Evolutionary conservation across 768 basidiomycete genomes (phyloP).

Genomic region (Chalciporus piperatus): DNA sequence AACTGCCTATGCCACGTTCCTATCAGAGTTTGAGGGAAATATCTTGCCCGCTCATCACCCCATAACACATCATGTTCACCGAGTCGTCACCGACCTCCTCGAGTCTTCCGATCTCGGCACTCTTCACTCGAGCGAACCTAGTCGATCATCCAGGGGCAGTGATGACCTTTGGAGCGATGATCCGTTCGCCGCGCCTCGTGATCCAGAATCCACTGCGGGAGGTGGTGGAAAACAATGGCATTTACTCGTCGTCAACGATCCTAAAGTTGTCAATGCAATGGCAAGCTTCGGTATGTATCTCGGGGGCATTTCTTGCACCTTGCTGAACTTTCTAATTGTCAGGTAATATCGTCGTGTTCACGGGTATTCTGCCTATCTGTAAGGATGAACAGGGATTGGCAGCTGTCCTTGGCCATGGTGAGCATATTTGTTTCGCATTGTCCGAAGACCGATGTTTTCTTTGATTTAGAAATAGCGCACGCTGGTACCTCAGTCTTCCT

Average conservation of each 20-base stretch:
- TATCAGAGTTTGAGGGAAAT: constrained; percentile 47
- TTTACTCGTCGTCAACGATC: constrained; percentile 75
- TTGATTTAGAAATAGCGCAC: constrained; percentile 70
- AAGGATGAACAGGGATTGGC: constrained; percentile 80
- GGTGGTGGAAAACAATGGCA: constrained; percentile 49
- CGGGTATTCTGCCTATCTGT: constrained; percentile 80
- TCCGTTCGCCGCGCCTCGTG: constrained; percentile 7
- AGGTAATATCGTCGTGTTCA: constrained; percentile 84
- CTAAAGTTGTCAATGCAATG: constrained; percentile 70
- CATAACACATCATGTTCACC: constrained; percentile 61
- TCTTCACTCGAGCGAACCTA: constrained; percentile 30
- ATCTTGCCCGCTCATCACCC: constrained; percentile 70
- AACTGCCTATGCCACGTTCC: constrained; percentile 38
- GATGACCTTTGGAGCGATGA: constrained; percentile 27
- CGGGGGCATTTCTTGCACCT: neutral
- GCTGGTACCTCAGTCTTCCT: constrained; percentile 42
- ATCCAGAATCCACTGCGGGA: constrained; percentile 9
- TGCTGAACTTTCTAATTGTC: neutral
- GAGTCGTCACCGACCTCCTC: constrained; percentile 67
- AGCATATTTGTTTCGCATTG: neutral
- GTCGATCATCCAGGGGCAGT: neutral
- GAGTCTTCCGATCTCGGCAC: constrained; percentile 69
- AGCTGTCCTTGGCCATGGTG: constrained; percentile 82
- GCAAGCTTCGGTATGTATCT: constrained; percentile 57
- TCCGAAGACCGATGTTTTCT: neutral